Evolutionary conservation across 306 rosid species (phyloP), one percentile per base, ranked within the genome.

Genomic region (Chamaecrista fasciculata): DNA sequence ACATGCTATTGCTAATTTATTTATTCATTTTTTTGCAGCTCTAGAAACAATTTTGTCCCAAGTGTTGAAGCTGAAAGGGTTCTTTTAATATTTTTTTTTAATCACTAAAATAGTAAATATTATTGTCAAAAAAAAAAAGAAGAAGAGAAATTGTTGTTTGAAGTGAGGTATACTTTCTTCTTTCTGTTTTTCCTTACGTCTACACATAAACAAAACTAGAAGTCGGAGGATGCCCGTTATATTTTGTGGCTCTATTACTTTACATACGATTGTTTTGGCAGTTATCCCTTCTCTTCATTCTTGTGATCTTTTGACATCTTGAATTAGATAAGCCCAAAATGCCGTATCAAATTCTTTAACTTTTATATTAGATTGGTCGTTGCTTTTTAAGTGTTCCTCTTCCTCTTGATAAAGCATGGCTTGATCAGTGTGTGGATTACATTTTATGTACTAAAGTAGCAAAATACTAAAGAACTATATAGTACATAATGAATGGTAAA

Each of bases 1-100:
- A 5, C 43, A 48, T 39, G 37, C 37, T 26, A 50, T 28, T 4
- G 34, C 25, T 46, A 20, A 37, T 64, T 14, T 49, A 3, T 2
- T 47, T 15, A 11, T 50, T n/a, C n/a, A n/a, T n/a, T n/a, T 50
- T 25, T 51, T 40, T 4, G 58, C 37, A 12, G 11, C 34, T 12
- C 43, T 43, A 16, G 6, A 48, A 29, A 16, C 14, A 21, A n/a
- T 3, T 19, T 18, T 24, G 50, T 39, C 21, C 46, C 23, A 40
- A 18, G 20, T 57, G 47, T 47, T 46, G 62, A 52, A 67, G 67
- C 68, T 49, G 53, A 48, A 49, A 37, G 24, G 50, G 55, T 26
- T n/a, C n/a, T n/a, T n/a, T 58, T 49, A 21, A 19, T 18, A 9
- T 21, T 58, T 60, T 34, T 51, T 74, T 42, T 74, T 1, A 8